These are phyloP conservation scores for Pelargonium australe DNA, from an alignment of 441 rosid species.

Conservation along the genomic window DNA sequence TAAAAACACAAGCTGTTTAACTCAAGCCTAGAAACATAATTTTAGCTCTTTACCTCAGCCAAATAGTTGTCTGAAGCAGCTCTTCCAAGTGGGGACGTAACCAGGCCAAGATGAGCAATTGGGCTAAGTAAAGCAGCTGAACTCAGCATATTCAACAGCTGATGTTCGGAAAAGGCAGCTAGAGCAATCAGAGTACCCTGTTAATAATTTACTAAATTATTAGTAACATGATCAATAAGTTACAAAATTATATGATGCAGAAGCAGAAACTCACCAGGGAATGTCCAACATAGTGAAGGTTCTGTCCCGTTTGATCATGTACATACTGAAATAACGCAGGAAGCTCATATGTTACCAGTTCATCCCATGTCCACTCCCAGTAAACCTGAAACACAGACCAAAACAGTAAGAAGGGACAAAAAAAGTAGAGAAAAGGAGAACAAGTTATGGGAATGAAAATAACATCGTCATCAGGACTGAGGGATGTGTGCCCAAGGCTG, in stretches of 20 bases:
- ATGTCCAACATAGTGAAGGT: slow-evolving; percentile 41
- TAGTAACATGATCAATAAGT: background rate
- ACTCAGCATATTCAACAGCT: slow-evolving; percentile 32
- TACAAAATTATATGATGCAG: background rate
- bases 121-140: slow-evolving; percentile 44
- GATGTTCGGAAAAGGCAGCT: slow-evolving; percentile 37
- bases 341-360: slow-evolving; percentile 40
- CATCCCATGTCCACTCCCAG: slow-evolving; percentile 63
- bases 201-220: background rate
- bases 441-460: too few relatives aligned
- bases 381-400: slow-evolving; percentile 27
- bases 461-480: slow-evolving; percentile 33
- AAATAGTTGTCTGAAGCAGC: slow-evolving; percentile 27
- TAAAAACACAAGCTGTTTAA: background rate
- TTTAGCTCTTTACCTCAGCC: slow-evolving; percentile 29
- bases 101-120: slow-evolving; percentile 34
- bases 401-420: background rate
- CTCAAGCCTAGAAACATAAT: too few relatives aligned
- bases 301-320: slow-evolving; percentile 33
- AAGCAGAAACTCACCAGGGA: slow-evolving; percentile 35
- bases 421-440: background rate
- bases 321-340: slow-evolving; percentile 41
- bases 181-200: slow-evolving; percentile 50
- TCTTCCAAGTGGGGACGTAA: slow-evolving; percentile 35
- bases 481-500: slow-evolving; percentile 35